Evolutionary conservation across 495 filamentous ascomycete genomes (phyloP).

Genomic region (Talaromyces proteolyticus): DNA sequence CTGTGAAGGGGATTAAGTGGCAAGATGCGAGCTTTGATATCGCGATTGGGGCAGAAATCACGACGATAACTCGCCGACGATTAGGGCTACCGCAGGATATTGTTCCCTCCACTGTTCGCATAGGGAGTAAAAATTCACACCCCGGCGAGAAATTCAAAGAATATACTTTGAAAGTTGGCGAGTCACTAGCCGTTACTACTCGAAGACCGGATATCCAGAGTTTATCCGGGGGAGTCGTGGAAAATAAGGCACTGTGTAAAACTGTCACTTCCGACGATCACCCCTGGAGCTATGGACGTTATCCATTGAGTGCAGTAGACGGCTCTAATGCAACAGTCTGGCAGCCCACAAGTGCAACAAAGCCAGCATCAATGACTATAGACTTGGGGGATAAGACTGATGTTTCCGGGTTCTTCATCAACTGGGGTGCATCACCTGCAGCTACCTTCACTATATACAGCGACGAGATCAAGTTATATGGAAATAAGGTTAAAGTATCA

Average conservation of each 20-base stretch:
- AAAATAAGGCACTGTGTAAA: slow-evolving; percentile 5
- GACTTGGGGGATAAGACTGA: neutral
- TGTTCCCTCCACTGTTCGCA: neutral
- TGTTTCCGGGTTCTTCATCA: neutral
- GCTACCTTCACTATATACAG: neutral
- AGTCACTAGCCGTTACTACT: neutral
- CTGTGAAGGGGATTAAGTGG: neutral
- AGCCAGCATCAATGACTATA: neutral
- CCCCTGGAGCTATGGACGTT: slow-evolving; percentile 1
- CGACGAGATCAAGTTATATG: neutral
- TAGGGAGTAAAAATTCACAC: neutral
- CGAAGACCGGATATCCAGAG: neutral
- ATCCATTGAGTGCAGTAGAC: slow-evolving; percentile 1
- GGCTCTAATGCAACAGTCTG: slow-evolving; percentile 3
- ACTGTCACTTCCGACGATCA: neutral
- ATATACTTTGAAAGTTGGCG: neutral
- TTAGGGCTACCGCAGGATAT: neutral
- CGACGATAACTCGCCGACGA: neutral
- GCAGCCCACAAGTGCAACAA: neutral
- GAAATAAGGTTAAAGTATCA: slow-evolving; percentile 25
- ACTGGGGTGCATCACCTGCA: slow-evolving; percentile 3
- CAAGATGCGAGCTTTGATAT: slow-evolving; percentile 5
- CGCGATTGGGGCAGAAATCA: neutral
- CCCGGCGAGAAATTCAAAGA: neutral
- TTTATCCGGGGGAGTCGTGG: neutral